These are phyloP conservation scores for Fusarium duplospermum DNA, from an alignment of 2,329 filamentous ascomycete genomes.

Conservation along the genomic window DNA sequence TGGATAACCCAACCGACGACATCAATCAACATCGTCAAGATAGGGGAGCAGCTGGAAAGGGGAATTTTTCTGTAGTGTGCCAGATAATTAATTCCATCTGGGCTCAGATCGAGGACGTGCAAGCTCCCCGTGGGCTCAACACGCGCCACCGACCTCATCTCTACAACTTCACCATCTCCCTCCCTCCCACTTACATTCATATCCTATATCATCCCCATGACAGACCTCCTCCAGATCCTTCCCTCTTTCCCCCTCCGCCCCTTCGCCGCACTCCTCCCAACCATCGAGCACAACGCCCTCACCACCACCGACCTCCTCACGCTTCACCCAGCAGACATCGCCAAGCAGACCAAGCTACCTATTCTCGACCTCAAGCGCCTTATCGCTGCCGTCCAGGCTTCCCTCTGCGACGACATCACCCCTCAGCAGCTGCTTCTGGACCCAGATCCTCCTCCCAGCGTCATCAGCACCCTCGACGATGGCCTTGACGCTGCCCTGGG, in stretches of 20 bases:
- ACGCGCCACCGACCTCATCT: conserved; percentile 18
- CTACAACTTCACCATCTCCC: conserved; percentile 4
- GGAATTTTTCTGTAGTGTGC: not conserved
- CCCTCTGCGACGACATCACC: conserved; percentile 72
- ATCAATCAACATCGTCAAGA: not conserved
- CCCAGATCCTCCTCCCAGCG: not conserved
- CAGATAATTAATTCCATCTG: not conserved
- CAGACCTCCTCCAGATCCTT: conserved; percentile 85
- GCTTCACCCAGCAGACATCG: conserved; percentile 83
- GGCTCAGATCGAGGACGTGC: not conserved
- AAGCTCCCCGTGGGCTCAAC: not conserved
- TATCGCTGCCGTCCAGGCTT: conserved; percentile 72
- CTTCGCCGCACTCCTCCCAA: conserved; percentile 80
- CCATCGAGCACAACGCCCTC: conserved; percentile 81
- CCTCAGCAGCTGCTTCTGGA: conserved; percentile 41
- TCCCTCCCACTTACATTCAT: conserved; percentile 19
- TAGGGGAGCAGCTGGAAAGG: not conserved
- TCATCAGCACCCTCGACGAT: conserved; percentile 84
- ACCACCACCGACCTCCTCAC: conserved; percentile 87
- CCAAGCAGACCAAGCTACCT: conserved; percentile 85
- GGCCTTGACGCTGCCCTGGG: conserved; percentile 75
- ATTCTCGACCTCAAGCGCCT: conserved; percentile 83
- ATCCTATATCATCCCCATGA: conserved; percentile 67
- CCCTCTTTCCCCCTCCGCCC: conserved; percentile 79
- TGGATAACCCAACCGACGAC: not conserved